Base-by-base conservation (phyloP, 495 filamentous ascomycete species). In the Daldinia loculata region DNA sequence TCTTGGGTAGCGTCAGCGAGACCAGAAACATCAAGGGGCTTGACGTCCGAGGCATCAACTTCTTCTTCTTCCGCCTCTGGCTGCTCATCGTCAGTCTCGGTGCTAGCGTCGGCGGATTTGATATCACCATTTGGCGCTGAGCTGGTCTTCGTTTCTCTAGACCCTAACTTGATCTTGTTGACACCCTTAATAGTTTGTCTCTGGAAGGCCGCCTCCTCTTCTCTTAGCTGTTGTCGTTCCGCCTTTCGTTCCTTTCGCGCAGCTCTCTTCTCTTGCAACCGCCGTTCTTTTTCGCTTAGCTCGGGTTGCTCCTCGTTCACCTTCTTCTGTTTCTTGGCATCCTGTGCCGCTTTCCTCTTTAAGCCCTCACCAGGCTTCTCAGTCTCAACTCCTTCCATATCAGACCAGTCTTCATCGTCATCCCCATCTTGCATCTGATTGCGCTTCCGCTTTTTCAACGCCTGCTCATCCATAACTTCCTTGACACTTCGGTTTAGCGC, bases 401-500 rank as follows among this genome's bases (percentile, higher is more conserved):
- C 78, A 6, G 75, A 77, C 75, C 75, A 77, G 14, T 77, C 78
- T 24, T 78, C 79, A 39, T 77, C 76, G 8, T 79, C 76, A 12
- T 79, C 77, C 48, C 70, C 81, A 7, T 80, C 77, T 30, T 79
- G 76, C 55, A 74, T 77, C 36, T 75, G 66, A 34, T 75, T 76
- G 6, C 76, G 77, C 72, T 85, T 85, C 52, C 92, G 87, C 80
- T 94, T 94, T 63, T 81, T 84, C 66, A 87, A 83, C n/a, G 89
- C 91, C 53, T 89, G 89, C 78, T 93, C 91, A 53, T 94, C 92
- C 85, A 93, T 88, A 39, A 96, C 87, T 73, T 97, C 93, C 78
- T 95, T 93, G 55, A 90, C 92, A 62, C 86, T 92, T 77, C 91
- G 90, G 70, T 85, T 81, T 43, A 83, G 75, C 43, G 87, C 88